These are phyloP conservation scores for Scorias spongiosa DNA, from an alignment of 2,329 filamentous ascomycete genomes.

Conservation along the genomic window DNA sequence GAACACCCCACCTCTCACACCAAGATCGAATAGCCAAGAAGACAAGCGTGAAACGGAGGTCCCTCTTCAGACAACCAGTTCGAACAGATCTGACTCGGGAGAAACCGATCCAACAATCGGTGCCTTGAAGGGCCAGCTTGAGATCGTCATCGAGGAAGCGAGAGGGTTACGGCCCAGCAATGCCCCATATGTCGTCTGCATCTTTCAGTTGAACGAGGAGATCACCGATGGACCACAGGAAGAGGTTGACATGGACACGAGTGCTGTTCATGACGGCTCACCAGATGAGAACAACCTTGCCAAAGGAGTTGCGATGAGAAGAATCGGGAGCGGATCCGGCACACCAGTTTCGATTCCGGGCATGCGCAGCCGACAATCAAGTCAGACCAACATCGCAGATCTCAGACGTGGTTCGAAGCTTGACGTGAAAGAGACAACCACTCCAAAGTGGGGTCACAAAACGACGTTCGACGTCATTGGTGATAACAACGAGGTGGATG, in stretches of 20 bases:
- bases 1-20: slow-evolving; percentile 85
- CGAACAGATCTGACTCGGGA: slow-evolving; percentile 19
- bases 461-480: slow-evolving; percentile 92
- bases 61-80: slow-evolving; percentile 22
- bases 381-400: slow-evolving; percentile 73
- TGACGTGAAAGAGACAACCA: slow-evolving; percentile 52
- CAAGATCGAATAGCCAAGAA: slow-evolving; percentile 65
- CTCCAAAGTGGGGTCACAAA: slow-evolving; percentile 90
- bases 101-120: slow-evolving; percentile 42
- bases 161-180: slow-evolving; percentile 66
- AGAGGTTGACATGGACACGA: slow-evolving; percentile 34
- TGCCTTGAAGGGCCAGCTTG: slow-evolving; percentile 70
- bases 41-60: slow-evolving; percentile 23
- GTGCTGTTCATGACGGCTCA: slow-evolving; percentile 12
- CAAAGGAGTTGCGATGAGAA: slow-evolving; percentile 33
- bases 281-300: slow-evolving; percentile 41
- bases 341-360: slow-evolving; percentile 83
- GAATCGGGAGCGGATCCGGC: slow-evolving; percentile 62
- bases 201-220: slow-evolving; percentile 92
- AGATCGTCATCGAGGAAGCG: slow-evolving; percentile 76
- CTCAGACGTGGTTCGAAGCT: slow-evolving; percentile 28
- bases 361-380: slow-evolving; percentile 87
- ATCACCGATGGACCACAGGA: slow-evolving; percentile 73
- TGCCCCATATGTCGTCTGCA: slow-evolving; percentile 89
- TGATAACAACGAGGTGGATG: slow-evolving; percentile 74